A percentile compares a stretch with the other conserved stretches of the same genome.
These are phyloP conservation scores for Saccharomycopsis sp. DNA, from an alignment of 805 yeast species.

Conservation along the genomic window DNA sequence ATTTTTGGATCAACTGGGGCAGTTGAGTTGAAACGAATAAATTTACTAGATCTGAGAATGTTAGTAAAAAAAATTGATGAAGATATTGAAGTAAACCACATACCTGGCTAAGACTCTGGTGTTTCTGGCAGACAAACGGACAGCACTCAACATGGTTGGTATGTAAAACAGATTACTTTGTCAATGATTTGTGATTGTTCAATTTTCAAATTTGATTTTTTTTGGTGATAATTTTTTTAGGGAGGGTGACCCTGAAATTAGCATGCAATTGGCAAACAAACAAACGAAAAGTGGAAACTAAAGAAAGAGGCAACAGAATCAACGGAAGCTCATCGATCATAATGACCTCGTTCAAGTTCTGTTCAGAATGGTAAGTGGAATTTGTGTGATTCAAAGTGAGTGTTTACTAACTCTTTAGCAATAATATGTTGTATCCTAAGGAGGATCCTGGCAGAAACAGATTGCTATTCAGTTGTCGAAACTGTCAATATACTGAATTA, in stretches of 20 bases:
- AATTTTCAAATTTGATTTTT: no score
- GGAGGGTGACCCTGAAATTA: no score
- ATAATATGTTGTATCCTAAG: conserved; percentile 95
- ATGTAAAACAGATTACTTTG: no score
- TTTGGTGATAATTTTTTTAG: no score
- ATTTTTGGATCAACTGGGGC: conserved; percentile 81
- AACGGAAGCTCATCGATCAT: no score
- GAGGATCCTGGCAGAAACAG: conserved; percentile 71
- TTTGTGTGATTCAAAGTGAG: neutral
- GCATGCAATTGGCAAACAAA: no score
- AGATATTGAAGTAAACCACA: no score
- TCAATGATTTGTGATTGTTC: no score
- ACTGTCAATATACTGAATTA: conserved; percentile 86
- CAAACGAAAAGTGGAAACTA: no score
- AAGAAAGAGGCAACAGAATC: no score
- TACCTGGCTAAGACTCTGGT: conserved; percentile 3
- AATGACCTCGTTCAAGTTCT: conserved; percentile 92
- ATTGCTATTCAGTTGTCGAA: conserved; percentile 85
- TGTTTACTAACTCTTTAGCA: conserved; percentile 30
- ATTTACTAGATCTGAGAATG: conserved; percentile 3
- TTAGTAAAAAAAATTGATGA: conserved; percentile 3
- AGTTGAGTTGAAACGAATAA: conserved; percentile 39
- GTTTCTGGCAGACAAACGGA: conserved; percentile 10
- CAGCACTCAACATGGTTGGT: conserved; percentile 9
- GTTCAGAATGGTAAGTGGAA: conserved; percentile 69